These are phyloP conservation scores for Striga asiatica DNA, from an alignment of 257 asterid genomes.

Conservation along the genomic window DNA sequence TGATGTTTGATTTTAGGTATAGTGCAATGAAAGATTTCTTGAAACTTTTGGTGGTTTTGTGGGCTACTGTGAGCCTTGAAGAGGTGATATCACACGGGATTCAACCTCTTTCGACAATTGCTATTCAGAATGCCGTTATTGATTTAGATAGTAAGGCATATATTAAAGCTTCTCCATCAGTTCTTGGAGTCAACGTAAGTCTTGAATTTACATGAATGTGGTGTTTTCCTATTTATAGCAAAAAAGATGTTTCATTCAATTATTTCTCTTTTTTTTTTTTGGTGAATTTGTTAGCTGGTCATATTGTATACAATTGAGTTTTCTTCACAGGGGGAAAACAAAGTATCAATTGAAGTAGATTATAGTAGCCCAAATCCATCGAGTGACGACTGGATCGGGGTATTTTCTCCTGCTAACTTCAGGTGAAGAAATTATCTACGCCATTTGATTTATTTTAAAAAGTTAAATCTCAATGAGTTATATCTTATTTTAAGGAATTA, in stretches of 20 bases:
- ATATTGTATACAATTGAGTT: neutral
- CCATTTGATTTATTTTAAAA: neutral
- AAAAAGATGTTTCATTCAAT: neutral
- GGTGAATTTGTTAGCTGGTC: slow-evolving; percentile 4
- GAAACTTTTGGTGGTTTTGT: slow-evolving; percentile 32
- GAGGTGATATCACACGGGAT: slow-evolving; percentile 54
- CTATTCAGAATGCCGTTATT: slow-evolving; percentile 46
- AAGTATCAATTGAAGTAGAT: slow-evolving; percentile 61
- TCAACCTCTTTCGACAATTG: slow-evolving; percentile 63
- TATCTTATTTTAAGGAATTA: slow-evolving; percentile 5
- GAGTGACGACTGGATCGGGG: slow-evolving; percentile 81
- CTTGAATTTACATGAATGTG: neutral
- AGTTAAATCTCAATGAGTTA: neutral
- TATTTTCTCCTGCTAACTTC: slow-evolving; percentile 91
- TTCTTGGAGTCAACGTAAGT: slow-evolving; percentile 69
- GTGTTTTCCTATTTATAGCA: neutral
- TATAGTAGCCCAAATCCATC: slow-evolving; percentile 51
- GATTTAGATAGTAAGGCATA: slow-evolving; percentile 46
- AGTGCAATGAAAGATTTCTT: slow-evolving; percentile 30
- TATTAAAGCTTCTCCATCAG: slow-evolving; percentile 59
- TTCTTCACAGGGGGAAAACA: slow-evolving; percentile 32
- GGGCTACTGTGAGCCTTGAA: slow-evolving; percentile 31
- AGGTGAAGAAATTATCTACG: slow-evolving; percentile 29
- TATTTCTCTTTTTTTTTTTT: neutral
- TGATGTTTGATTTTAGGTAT: slow-evolving; percentile 15